These are phyloP conservation scores for Colletotrichum neosansevieriae DNA, from an alignment of 2,329 filamentous ascomycete genomes.

Conservation along the genomic window DNA sequence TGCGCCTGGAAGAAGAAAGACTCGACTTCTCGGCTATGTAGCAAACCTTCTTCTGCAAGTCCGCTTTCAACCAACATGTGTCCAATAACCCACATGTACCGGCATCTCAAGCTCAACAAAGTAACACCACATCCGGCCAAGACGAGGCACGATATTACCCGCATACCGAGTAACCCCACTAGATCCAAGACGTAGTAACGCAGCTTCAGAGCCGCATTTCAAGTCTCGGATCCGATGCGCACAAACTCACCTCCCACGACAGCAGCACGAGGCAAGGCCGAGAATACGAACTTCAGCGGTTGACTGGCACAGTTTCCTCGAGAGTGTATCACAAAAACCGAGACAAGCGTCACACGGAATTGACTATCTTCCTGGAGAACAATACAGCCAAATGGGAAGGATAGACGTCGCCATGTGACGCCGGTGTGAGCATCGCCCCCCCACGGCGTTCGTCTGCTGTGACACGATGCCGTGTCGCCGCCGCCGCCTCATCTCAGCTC, in stretches of 20 bases:
- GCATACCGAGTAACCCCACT: not conserved
- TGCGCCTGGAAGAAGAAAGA: too few relatives aligned
- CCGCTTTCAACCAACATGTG: not conserved
- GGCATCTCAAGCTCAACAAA: not conserved
- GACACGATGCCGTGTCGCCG: not conserved
- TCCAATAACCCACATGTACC: not conserved
- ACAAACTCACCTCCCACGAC: not conserved
- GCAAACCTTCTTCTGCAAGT: too few relatives aligned
- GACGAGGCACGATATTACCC: slow-evolving; percentile 10
- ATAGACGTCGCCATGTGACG: slow-evolving; percentile 2
- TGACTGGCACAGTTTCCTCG: not conserved
- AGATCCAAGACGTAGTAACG: not conserved
- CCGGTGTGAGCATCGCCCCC: slow-evolving; percentile 1
- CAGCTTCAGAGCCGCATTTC: not conserved
- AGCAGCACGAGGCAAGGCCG: not conserved
- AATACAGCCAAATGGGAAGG: not conserved
- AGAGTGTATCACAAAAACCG: not conserved
- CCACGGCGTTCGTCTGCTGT: slow-evolving; percentile 1
- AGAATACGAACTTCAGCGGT: not conserved
- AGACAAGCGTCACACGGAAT: not conserved
- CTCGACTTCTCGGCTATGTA: too few relatives aligned
- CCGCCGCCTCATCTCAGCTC: slow-evolving; percentile 16
- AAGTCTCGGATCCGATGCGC: too few relatives aligned
- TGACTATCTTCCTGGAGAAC: not conserved
- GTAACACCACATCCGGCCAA: slow-evolving; percentile 16